Evolutionary conservation across 2,329 filamentous ascomycete species (phyloP).

Genomic region (Tolypocladium endophyticum): DNA sequence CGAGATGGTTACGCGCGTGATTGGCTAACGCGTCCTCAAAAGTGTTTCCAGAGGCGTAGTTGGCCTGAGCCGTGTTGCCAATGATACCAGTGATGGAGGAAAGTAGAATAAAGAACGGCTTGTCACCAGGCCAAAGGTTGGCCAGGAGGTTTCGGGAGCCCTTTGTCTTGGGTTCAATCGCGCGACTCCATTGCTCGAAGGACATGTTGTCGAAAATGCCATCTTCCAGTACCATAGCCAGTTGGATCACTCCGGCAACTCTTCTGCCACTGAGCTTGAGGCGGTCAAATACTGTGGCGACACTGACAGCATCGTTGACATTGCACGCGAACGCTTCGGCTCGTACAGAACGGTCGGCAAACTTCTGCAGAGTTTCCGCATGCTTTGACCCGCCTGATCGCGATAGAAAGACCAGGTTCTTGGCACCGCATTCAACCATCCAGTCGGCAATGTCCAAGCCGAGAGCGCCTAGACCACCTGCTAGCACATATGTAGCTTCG

Average conservation of each 20-base stretch:
- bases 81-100: constrained; percentile 21
- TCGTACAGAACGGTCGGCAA: not conserved
- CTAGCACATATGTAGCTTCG: constrained; percentile 33
- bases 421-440: constrained; percentile 11
- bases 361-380: not conserved
- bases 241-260: constrained; percentile 10
- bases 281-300: too few relatives aligned
- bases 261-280: too few relatives aligned
- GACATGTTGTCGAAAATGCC: constrained; percentile 15
- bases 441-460: constrained; percentile 33
- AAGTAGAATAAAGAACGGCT: constrained; percentile 25
- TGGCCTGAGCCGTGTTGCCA: constrained; percentile 22
- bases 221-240: constrained; percentile 19
- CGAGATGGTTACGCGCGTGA: constrained; percentile 2
- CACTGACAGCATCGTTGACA: too few relatives aligned
- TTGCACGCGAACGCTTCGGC: too few relatives aligned
- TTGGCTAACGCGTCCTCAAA: constrained; percentile 15
- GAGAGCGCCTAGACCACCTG: constrained; percentile 38
- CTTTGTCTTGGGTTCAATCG: constrained; percentile 18
- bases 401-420: constrained; percentile 14
- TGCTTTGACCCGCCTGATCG: constrained; percentile 11
- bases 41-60: constrained; percentile 23
- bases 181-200: constrained; percentile 10
- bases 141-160: constrained; percentile 18
- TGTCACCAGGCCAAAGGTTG: constrained; percentile 6